phyloP scores from a whole-genome alignment of 1,284 basidiomycete species.

The Pascua sp. region DNA sequence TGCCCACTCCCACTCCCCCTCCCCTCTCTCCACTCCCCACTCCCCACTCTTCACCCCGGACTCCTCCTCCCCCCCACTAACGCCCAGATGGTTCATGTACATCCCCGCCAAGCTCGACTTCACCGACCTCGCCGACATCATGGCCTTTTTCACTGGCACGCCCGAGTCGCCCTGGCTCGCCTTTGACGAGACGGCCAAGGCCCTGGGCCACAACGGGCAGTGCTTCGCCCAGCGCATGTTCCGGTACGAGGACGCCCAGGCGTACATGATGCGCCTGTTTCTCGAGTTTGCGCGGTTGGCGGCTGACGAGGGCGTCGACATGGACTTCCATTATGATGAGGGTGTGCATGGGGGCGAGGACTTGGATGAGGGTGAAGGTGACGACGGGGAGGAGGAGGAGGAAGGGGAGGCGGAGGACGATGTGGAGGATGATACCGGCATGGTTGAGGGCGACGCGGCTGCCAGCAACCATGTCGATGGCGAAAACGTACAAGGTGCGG shows the following conservation, averaged over 20 bases:
- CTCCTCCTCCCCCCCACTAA: background rate
- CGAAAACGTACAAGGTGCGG: no score
- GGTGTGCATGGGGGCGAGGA: background rate
- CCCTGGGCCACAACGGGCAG: constrained; percentile 46
- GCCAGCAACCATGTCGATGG: no score
- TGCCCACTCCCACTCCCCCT: no score
- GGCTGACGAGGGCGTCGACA: constrained; percentile 8
- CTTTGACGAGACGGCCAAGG: constrained; percentile 48
- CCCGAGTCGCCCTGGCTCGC: constrained; percentile 37
- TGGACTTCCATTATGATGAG: constrained; percentile 13
- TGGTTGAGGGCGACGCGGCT: no score
- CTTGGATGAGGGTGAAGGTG: background rate
- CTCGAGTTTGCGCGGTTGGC: constrained; percentile 42
- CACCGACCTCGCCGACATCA: constrained; percentile 44
- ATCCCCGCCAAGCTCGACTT: constrained; percentile 47
- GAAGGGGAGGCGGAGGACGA: background rate
- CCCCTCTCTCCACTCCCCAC: no score
- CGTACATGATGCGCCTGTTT: constrained; percentile 48
- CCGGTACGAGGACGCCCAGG: constrained; percentile 48
- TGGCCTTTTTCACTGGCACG: constrained; percentile 47
- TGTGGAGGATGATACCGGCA: background rate
- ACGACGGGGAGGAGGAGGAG: background rate
- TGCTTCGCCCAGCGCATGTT: constrained; percentile 48
- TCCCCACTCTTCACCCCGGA: no score
- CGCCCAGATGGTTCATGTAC: constrained; percentile 46